Evolutionary conservation across 2,329 filamentous ascomycete species (phyloP).

Genomic region (Exserohilum turcica): DNA sequence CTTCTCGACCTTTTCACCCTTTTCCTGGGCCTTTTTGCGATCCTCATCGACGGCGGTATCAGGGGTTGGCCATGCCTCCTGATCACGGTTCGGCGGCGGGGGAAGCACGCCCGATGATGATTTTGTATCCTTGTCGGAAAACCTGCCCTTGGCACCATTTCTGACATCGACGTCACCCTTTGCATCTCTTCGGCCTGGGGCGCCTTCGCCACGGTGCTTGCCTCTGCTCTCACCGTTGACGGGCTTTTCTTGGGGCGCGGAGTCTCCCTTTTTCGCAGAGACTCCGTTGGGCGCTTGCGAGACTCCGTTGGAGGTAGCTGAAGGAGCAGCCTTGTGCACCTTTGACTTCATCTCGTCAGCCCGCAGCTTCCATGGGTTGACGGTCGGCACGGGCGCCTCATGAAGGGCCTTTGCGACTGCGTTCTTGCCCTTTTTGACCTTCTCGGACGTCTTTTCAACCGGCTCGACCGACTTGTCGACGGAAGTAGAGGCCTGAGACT

Average conservation of each 20-base stretch:
- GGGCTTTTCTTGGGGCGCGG: slow-evolving; percentile 27
- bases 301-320: slow-evolving; percentile 30
- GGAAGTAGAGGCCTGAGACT: slow-evolving; percentile 66
- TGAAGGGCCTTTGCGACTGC: slow-evolving; percentile 66
- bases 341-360: slow-evolving; percentile 68
- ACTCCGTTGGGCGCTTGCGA: slow-evolving; percentile 15
- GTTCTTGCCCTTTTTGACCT: slow-evolving; percentile 54
- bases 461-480: slow-evolving; percentile 64
- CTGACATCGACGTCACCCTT: slow-evolving; percentile 33
- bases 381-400: slow-evolving; percentile 78
- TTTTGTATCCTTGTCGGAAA: slow-evolving; percentile 38
- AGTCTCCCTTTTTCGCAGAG: slow-evolving; percentile 33
- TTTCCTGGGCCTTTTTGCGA: slow-evolving; percentile 72
- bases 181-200: slow-evolving; percentile 32
- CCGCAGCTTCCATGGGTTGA: slow-evolving; percentile 88
- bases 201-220: slow-evolving; percentile 32
- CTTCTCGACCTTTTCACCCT: slow-evolving; percentile 68
- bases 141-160: slow-evolving; percentile 35
- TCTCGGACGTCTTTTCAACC: slow-evolving; percentile 59
- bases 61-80: slow-evolving; percentile 86
- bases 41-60: slow-evolving; percentile 77
- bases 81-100: slow-evolving; percentile 74
- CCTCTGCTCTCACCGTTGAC: slow-evolving; percentile 22
- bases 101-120: slow-evolving; percentile 37
- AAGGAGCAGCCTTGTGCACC: slow-evolving; percentile 52